A percentile compares a stretch with the other conserved stretches of the same genome.
Evolutionary conservation across 1,284 basidiomycete genomes (phyloP).

Genomic region (Neolentinus lepideus): DNA sequence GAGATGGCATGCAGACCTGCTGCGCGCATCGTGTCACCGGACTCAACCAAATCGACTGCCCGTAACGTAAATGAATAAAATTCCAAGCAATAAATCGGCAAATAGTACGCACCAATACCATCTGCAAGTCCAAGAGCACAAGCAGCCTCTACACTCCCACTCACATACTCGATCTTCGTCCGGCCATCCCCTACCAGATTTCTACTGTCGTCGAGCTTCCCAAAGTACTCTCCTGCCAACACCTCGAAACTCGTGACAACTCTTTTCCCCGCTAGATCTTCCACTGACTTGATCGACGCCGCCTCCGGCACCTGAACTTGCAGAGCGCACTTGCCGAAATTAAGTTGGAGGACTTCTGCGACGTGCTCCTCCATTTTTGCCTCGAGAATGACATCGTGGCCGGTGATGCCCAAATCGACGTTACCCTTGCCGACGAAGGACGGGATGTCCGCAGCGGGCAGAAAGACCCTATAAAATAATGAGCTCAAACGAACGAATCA

Average conservation of each 20-base stretch:
- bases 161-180: constrained; percentile 92
- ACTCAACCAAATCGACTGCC: constrained; percentile 90
- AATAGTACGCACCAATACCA: constrained; percentile 76
- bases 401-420: constrained; percentile 90
- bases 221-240: constrained; percentile 79
- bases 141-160: constrained; percentile 97
- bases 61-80: constrained; percentile 7
- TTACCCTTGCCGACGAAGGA: constrained; percentile 98
- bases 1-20: constrained; percentile 92
- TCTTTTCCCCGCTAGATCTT: constrained; percentile 84
- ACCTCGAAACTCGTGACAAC: constrained; percentile 95
- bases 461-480: constrained; percentile 71
- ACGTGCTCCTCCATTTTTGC: constrained; percentile 74
- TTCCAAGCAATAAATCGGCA: constrained; percentile 1
- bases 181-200: constrained; percentile 39
- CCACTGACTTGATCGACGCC: constrained; percentile 61
- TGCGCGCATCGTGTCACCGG: constrained; percentile 99
- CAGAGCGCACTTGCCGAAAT: constrained; percentile 91
- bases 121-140: constrained; percentile 96
- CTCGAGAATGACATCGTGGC: constrained; percentile 96
- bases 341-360: constrained; percentile 78
- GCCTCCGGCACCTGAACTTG: constrained; percentile 93
- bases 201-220: constrained; percentile 57
- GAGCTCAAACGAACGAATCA: constrained; percentile 6
- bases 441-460: constrained; percentile 96